phyloP scores from a whole-genome alignment of 1,284 basidiomycete genomes.

The Fomitopsis betulina region DNA sequence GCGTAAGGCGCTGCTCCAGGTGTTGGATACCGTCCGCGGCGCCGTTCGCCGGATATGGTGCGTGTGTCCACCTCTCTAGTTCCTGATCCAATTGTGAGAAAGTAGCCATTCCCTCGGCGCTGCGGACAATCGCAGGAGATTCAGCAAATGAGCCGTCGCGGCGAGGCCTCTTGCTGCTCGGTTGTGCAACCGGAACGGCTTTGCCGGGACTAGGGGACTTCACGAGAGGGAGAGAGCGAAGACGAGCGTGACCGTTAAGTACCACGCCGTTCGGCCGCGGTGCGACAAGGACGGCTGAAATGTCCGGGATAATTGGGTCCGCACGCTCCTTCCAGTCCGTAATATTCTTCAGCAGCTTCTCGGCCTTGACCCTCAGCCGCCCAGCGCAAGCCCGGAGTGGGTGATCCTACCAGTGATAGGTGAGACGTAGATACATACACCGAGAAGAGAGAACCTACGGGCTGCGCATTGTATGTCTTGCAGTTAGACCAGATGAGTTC shows the following conservation, averaged over 20 bases:
- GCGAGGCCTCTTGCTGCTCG: constrained; percentile 17
- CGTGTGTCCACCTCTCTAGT: constrained; percentile 22
- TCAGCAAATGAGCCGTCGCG: constrained; percentile 53
- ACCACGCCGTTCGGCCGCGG: constrained; percentile 30
- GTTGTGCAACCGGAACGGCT: constrained; percentile 13
- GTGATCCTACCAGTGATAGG: constrained; percentile 47
- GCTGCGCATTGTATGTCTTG: constrained; percentile 85
- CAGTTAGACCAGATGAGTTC: constrained; percentile 98
- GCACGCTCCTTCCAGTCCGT: constrained; percentile 81
- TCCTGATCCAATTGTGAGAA: constrained; percentile 56
- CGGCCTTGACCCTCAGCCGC: constrained; percentile 76
- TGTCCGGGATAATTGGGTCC: constrained; percentile 57
- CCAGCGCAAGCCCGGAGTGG: constrained; percentile 77
- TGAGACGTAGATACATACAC: not conserved
- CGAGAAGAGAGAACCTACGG: constrained; percentile 41
- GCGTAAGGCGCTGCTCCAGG: constrained; percentile 34
- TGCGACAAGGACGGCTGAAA: constrained; percentile 27
- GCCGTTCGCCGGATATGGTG: constrained; percentile 9
- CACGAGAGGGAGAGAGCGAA: constrained; percentile 16
- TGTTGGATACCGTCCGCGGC: not conserved
- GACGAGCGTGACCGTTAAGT: constrained; percentile 26
- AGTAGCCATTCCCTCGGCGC: constrained; percentile 66
- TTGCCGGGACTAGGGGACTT: constrained; percentile 27
- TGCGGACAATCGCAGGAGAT: constrained; percentile 72
- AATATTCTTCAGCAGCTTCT: constrained; percentile 81